Conservation (phyloP, 495 filamentous ascomycete genomes). For the Xylaria longipes region DNA sequence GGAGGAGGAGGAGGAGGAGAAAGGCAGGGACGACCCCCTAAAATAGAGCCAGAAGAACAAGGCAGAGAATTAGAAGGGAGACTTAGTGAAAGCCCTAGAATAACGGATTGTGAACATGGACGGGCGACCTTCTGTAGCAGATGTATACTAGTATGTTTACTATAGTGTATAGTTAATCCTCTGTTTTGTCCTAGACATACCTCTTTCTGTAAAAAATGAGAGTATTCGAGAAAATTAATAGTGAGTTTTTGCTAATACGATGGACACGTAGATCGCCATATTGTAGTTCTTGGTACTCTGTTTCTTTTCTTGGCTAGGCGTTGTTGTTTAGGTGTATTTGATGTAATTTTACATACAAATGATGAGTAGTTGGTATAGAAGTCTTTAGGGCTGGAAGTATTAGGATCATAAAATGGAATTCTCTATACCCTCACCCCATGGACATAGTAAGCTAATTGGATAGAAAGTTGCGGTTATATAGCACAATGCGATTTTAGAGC, state of each 20-base stretch:
- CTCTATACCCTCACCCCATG: no score
- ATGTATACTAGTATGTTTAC: not conserved
- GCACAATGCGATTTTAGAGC: no score
- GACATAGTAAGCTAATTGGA: no score
- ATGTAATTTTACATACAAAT: not conserved
- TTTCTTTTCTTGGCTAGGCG: not conserved
- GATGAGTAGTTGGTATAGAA: no score
- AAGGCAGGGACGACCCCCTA: constrained; percentile 65
- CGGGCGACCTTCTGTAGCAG: not conserved
- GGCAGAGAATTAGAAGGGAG: constrained; percentile 62
- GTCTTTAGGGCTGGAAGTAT: no score
- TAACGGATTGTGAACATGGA: not conserved
- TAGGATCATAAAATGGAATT: no score
- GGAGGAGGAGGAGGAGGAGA: constrained; percentile 65
- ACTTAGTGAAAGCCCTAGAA: constrained; percentile 53
- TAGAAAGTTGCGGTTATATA: no score
- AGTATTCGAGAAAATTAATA: not conserved
- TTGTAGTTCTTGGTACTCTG: not conserved
- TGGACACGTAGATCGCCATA: not conserved
- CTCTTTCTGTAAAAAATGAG: not conserved
- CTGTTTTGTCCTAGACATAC: not conserved
- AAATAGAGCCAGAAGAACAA: constrained; percentile 62
- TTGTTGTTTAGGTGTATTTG: not conserved
- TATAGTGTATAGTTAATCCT: not conserved
- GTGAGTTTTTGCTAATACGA: not conserved